Base-by-base conservation (phyloP, 2,329 filamentous ascomycete species). In the Neofusicoccum ribis region DNA sequence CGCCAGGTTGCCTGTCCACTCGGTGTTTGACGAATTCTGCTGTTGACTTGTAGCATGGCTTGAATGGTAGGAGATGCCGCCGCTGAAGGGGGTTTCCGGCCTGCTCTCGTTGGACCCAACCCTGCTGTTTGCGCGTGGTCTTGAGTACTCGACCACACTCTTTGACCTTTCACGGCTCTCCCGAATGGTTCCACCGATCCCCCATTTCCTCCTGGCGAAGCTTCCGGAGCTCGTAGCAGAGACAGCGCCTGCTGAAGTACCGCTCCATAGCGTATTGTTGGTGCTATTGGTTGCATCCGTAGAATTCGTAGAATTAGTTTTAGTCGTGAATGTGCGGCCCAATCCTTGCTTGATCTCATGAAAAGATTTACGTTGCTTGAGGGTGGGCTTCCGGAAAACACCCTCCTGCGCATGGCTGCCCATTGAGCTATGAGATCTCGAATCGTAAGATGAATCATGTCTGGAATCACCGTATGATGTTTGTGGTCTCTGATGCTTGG, bases 151-250 rank as follows among this genome's bases (percentile, higher is more conserved):
- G 69, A 91, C 78, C 3, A 88, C 87, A 72, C 89, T 92, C 68
- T 87, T 86, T 15, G 89, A 84, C 67, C 89, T 70, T 47, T 78
- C 77, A 41, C 72, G 52, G 14, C 27, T 27, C 23, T 65, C 63
- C n/a, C 63, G 44, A 9, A 65, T 44, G 15, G 52, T 65, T 12
- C 63, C 63, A 17, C 63, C 77, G 72, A 82, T 58, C 72, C 83
- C 74, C 77, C 81, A 74, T 69, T 89, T 90, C 72, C 91, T 91
- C 67, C 93, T 88, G 36, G 93, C 93, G 69, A 96, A 87, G 78
- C 94, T 98, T 63, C 93, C 95, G 15, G 95, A 95, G 78, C 95
- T 98, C 15, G 95, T 98, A 59, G 93, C 91, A 76, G 94, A 98
- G 78, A 97, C 92, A 12, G 86, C 94, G 59, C 93, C 89, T 0